A percentile compares a stretch with the other conserved stretches of the same genome.
phyloP scores from a whole-genome alignment of 2,329 filamentous ascomycete species.

The Botrytis aclada region DNA sequence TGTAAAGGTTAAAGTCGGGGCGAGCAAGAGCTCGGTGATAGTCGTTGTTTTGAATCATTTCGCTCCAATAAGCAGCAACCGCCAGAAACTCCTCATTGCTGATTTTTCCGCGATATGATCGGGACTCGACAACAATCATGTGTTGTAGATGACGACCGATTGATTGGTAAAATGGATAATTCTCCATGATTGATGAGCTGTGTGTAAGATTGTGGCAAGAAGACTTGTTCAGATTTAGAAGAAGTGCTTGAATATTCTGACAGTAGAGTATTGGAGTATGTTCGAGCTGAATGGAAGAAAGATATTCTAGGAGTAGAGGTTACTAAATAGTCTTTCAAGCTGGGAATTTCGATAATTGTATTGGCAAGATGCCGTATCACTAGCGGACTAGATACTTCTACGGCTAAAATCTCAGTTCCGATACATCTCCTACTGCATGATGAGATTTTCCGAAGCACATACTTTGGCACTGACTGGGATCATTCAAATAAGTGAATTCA shows the following conservation, averaged over 20 bases:
- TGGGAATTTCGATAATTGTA: neutral
- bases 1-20: neutral
- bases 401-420: neutral
- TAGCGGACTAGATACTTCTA: neutral
- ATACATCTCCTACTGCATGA: neutral
- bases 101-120: neutral
- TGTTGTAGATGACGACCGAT: neutral
- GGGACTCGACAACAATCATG: neutral
- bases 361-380: neutral
- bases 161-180: neutral
- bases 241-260: neutral
- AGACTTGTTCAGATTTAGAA: too few species aligned
- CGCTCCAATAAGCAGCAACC: neutral
- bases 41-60: neutral
- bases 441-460: fast-evolving
- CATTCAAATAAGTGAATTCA: neutral
- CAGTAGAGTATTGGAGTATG: neutral
- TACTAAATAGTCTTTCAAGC: neutral
- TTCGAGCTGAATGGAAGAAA: too few species aligned
- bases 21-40: neutral
- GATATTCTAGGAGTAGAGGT: neutral
- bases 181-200: neutral
- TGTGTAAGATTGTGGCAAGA: neutral
- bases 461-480: neutral
- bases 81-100: neutral